Evolutionary conservation across 2,329 filamentous ascomycete genomes (phyloP), one percentile per base, ranked within the genome.

Genomic region (Trichoderma guizhouense): DNA sequence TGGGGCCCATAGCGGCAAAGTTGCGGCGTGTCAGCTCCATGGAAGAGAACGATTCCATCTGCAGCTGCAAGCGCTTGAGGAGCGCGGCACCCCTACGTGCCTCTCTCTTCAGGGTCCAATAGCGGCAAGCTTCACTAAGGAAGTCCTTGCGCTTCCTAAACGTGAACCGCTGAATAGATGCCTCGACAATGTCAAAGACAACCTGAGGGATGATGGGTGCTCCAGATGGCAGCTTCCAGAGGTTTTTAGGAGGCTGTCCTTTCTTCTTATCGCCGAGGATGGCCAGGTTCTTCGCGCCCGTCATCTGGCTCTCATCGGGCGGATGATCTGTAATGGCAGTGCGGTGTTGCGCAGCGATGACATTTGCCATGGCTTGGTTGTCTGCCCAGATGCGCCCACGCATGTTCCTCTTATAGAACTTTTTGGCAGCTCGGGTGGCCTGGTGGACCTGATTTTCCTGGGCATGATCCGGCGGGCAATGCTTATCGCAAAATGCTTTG

Each of bases 101-200:
- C 81, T 99, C 96, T 71, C 96, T 90, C 83, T 99, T 99, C 74
- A 99, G 82, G 0, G 96, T 98, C 96, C 96, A 99, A 82, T 98
- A 99, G 76, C 94, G 94, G 83, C 95, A 98, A 2, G 93, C 93
- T 81, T 98, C 95, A 71, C 94, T 92, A 3, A 97, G 91, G 80
- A 94, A 99, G 73, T 98, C 95, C 79, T 97, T 97, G 67, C 94
- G 90, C 79, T 96, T 97, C 34, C 92, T 90, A 72, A 90, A 84
- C 43, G 89, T 89, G 79, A 98, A 98, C 62, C 93, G 90, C 74
- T 91, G 89, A 39, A 99, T 86, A 0, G 95, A 93, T 58, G 89
- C 89, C 76, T 97, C 93, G 26, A 99, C 94, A 32, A 92, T 91
- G 75, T 95, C 92, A 73, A 94, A 94, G 3, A 98, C 92, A 3